These are phyloP conservation scores for Dactylellina leptospora DNA, from an alignment of 2,329 filamentous ascomycete genomes.

Conservation along the genomic window DNA sequence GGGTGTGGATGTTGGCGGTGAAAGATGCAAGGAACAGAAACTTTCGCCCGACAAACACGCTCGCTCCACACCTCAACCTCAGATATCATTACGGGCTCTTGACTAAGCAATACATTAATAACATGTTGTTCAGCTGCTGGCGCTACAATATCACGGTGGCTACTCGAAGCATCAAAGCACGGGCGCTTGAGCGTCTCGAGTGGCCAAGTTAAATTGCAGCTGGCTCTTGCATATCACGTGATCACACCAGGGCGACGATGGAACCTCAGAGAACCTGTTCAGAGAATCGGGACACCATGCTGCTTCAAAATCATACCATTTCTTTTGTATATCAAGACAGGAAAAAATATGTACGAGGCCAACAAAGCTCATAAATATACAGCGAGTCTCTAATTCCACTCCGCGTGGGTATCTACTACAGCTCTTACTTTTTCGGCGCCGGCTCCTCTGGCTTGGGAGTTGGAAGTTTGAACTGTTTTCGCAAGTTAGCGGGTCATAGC, in stretches of 20 bases:
- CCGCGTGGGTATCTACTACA: neutral
- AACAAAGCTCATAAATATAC: constrained; percentile 36
- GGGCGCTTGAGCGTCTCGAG: neutral
- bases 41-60: constrained; percentile 48
- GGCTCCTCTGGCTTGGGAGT: constrained; percentile 83
- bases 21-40: constrained; percentile 53
- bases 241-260: neutral
- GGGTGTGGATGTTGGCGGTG: constrained; percentile 3
- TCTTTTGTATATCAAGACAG: neutral
- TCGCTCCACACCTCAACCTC: constrained; percentile 1
- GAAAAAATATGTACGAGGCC: constrained; percentile 33
- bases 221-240: neutral
- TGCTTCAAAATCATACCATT: no score
- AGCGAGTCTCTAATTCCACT: constrained; percentile 1
- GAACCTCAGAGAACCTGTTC: neutral
- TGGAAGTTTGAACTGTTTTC: constrained; percentile 92
- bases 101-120: no score
- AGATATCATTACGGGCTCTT: neutral
- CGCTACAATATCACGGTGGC: neutral
- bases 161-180: neutral
- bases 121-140: no score
- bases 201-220: no score
- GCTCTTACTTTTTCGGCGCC: constrained; percentile 36
- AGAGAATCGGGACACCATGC: neutral
- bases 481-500: no score